These are phyloP conservation scores for Globisporangium nodosum DNA, from an alignment of 352 stramenopile genomes.

Conservation along the genomic window DNA sequence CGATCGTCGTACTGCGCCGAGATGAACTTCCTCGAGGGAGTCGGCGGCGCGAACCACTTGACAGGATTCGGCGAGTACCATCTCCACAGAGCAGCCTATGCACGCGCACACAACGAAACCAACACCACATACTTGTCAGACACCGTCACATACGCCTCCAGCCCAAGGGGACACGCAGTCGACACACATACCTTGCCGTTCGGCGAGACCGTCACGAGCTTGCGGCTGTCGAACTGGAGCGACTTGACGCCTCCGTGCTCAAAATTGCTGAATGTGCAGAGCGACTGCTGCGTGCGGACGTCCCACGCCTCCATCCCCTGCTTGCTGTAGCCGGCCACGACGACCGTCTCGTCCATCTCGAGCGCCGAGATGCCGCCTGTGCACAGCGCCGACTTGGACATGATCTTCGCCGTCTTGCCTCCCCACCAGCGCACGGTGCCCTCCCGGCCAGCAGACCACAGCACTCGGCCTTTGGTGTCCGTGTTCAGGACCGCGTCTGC, in stretches of 20 bases:
- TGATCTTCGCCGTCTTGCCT: slow-evolving; percentile 83
- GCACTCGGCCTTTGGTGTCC: slow-evolving; percentile 78
- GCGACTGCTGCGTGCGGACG: slow-evolving; percentile 79
- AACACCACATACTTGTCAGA: neutral
- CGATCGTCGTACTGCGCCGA: slow-evolving; percentile 70
- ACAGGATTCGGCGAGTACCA: slow-evolving; percentile 82
- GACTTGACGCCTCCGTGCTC: slow-evolving; percentile 65
- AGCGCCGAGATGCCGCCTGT: slow-evolving; percentile 68
- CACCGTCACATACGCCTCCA: neutral
- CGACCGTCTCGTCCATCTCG: slow-evolving; percentile 87
- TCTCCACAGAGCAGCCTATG: slow-evolving; percentile 72
- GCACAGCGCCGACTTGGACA: slow-evolving; percentile 78
- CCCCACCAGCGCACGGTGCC: slow-evolving; percentile 85
- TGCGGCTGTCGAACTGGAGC: slow-evolving; percentile 84
- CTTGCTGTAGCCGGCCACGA: slow-evolving; percentile 75
- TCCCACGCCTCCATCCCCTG: slow-evolving; percentile 88
- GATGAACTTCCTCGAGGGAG: slow-evolving; percentile 46
- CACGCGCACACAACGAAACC: neutral
- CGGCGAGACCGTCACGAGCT: slow-evolving; percentile 76
- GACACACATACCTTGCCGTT: slow-evolving; percentile 49
- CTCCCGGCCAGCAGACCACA: slow-evolving; percentile 82
- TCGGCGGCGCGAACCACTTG: slow-evolving; percentile 58
- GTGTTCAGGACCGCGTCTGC: slow-evolving; percentile 76
- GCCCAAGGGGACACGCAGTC: neutral
- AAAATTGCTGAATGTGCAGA: slow-evolving; percentile 79